phyloP scores from a whole-genome alignment of 83 land plant genomes.

The Larix sibirica region DNA sequence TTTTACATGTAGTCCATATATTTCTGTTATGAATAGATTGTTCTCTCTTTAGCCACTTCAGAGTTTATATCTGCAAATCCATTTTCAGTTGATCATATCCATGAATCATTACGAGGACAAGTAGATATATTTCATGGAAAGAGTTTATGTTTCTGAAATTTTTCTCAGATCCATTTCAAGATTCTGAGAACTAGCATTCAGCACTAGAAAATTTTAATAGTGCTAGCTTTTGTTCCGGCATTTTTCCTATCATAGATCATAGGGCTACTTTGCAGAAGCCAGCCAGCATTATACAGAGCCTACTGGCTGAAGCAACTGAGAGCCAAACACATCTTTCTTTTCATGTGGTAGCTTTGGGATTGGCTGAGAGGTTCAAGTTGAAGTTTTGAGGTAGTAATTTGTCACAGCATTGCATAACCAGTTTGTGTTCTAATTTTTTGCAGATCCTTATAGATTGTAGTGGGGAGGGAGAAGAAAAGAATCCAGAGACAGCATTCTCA shows the following conservation, averaged over 20 bases:
- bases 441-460: conserved; percentile 98
- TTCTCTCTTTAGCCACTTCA: neutral
- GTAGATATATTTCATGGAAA: neutral
- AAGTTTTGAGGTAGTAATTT: neutral
- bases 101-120: too few relatives aligned
- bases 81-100: too few relatives aligned
- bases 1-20: neutral
- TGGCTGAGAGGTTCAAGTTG: too few relatives aligned
- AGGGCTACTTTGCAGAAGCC: too few relatives aligned
- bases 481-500: conserved; percentile 78
- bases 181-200: neutral
- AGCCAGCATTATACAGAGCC: too few relatives aligned
- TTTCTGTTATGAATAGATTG: neutral
- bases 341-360: too few relatives aligned
- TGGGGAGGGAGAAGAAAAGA: conserved; percentile 77
- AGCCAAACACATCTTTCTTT: too few relatives aligned
- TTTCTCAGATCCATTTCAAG: neutral
- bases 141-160: neutral
- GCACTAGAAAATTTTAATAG: neutral
- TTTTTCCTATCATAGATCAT: neutral
- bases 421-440: neutral
- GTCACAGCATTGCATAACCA: neutral
- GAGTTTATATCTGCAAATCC: neutral
- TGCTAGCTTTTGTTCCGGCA: neutral
- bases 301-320: too few relatives aligned